These are phyloP conservation scores for Neurospora sp. DNA, from an alignment of 495 filamentous ascomycete species.

Conservation along the genomic window DNA sequence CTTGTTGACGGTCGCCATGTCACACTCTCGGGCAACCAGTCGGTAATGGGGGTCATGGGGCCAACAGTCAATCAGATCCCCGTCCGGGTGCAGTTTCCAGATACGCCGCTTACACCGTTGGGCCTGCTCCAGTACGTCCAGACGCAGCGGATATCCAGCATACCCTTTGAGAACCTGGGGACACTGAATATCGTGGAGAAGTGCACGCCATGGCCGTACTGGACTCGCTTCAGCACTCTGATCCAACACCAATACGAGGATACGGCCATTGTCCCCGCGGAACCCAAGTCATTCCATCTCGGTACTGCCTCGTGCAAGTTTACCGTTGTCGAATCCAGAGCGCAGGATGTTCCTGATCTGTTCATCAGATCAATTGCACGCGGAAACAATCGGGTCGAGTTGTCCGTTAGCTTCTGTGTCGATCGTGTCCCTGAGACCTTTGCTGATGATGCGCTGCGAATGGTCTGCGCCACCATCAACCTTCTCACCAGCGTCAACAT, in stretches of 20 bases:
- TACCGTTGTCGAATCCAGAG: constrained; percentile 25
- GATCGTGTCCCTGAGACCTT: constrained; percentile 27
- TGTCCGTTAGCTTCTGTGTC: constrained; percentile 34
- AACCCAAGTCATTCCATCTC: constrained; percentile 29
- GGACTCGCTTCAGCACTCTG: constrained; percentile 37
- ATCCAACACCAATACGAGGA: constrained; percentile 34
- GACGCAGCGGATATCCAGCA: constrained; percentile 28
- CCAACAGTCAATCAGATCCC: constrained; percentile 34
- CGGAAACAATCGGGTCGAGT: constrained; percentile 19
- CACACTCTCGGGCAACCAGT: constrained; percentile 22
- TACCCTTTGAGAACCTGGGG: constrained; percentile 34
- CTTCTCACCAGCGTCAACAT: constrained; percentile 32
- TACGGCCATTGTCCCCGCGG: constrained; percentile 18
- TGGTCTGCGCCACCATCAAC: constrained; percentile 31
- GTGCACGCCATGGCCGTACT: constrained; percentile 39
- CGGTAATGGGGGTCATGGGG: constrained; percentile 32
- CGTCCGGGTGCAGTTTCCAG: constrained; percentile 33
- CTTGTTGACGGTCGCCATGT: constrained; percentile 38
- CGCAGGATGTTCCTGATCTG: constrained; percentile 30
- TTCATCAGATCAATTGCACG: constrained; percentile 29
- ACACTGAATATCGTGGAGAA: constrained; percentile 34
- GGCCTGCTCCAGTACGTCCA: constrained; percentile 31
- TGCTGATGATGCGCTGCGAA: constrained; percentile 30
- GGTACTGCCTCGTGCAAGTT: constrained; percentile 30
- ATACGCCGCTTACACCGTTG: constrained; percentile 29